Evolutionary conservation across 2,329 filamentous ascomycete species (phyloP), one percentile per base, ranked within the genome.

Genomic region (Ceratocystis colombiana): DNA sequence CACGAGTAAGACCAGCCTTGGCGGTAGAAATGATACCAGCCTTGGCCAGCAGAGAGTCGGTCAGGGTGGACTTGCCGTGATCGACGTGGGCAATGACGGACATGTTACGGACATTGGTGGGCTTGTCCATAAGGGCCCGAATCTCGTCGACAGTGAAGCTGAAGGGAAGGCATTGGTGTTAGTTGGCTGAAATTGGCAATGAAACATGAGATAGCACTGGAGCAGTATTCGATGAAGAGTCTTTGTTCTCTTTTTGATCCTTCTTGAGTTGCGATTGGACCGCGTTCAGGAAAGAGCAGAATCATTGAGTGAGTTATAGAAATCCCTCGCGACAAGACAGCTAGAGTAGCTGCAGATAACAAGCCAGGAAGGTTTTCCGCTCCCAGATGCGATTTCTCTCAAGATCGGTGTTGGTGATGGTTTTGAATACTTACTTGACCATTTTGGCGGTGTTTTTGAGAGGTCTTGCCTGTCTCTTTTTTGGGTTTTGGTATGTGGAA

Each of bases 51-150:
- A 99, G 90, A 75, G 94, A 97, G 82, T 99, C 94, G 87, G 93
- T 96, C 75, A 99, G 86, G 78, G 94, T 99, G 74, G 94, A 99
- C 83, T 99, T 99, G 84, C 94, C 94, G 87, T 99, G 94, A 82
- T 99, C 94, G 87, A 99, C 92, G 84, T 99, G 94, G 79, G 94
- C 94, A 90, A 97, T 97, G 79, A 99, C 94, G 83, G 91, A 96
- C 93, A 96, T 97, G 87, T 97, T 97, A 80, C 84, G 83, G 78
- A 87, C 84, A 79, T 88, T 87, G 77, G 78, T 82, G 73, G 88
- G 86, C 81, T 87, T 87, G 85, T 90, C 88, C 88, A 89, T 89
- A 77, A 89, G 75, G 74, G 70, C 73, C 79, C 88, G 87, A 79
- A 91, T 89, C 86, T 90, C 92, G 79, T 97, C 93, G 82, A 96